Percentiles rank a stretch among this genome's conserved stretches.
These are phyloP conservation scores for Pythium folliculosum DNA, from an alignment of 352 stramenopile genomes.

Conservation along the genomic window DNA sequence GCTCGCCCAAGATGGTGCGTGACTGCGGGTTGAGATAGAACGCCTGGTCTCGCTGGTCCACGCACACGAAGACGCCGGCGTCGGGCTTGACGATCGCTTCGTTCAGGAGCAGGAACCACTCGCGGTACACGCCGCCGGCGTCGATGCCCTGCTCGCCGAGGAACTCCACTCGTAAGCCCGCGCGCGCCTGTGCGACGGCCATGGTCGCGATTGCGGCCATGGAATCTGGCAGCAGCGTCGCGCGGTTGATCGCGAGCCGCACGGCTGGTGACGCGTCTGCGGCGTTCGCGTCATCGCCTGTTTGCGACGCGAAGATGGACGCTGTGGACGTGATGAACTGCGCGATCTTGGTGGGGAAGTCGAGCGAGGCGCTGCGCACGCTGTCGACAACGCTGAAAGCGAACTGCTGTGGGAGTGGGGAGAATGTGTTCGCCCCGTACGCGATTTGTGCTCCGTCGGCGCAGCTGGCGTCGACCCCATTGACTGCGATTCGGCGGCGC, in stretches of 20 bases:
- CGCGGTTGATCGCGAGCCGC: constrained; percentile 7
- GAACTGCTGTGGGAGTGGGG: background rate
- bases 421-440: background rate
- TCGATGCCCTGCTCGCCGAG: constrained; percentile 65
- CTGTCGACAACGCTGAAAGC: background rate
- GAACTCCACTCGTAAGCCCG: constrained; percentile 59
- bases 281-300: background rate
- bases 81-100: constrained; percentile 39
- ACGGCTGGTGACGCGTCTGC: background rate
- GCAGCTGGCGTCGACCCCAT: background rate
- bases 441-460: constrained; percentile 1
- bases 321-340: constrained; percentile 14
- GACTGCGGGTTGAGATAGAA: constrained; percentile 47
- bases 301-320: background rate
- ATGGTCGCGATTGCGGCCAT: constrained; percentile 7
- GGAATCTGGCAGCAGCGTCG: constrained; percentile 15
- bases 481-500: background rate
- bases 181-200: background rate
- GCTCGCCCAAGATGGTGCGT: constrained; percentile 35
- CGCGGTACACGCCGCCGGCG: constrained; percentile 70
- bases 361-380: background rate
- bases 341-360: constrained; percentile 20
- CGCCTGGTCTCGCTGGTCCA: constrained; percentile 42
- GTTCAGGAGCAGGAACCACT: constrained; percentile 79
- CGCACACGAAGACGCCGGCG: constrained; percentile 45